Evolutionary conservation across 2,329 filamentous ascomycete species (phyloP).

Genomic region (Colletotrichum sp.): DNA sequence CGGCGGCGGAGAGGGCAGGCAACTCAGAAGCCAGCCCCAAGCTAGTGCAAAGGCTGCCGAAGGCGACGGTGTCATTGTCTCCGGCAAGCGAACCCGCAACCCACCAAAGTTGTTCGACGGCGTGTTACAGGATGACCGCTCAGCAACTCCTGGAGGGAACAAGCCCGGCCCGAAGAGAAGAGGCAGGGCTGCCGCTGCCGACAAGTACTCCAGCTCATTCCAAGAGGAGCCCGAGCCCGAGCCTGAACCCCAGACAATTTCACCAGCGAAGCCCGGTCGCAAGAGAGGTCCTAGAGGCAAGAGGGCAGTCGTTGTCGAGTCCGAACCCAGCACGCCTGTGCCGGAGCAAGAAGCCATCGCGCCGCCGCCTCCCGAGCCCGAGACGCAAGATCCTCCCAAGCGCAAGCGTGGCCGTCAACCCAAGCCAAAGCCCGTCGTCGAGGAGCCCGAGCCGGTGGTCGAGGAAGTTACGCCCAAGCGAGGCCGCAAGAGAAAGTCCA

Average conservation of each 20-base stretch:
- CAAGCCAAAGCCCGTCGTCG: constrained; percentile 2
- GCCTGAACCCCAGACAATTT: not conserved
- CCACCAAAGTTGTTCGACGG: constrained; percentile 57
- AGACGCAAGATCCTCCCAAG: constrained; percentile 11
- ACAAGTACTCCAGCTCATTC: not conserved
- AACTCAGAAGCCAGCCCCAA: constrained; percentile 62
- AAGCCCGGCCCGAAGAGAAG: constrained; percentile 29
- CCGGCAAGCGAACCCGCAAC: constrained; percentile 60
- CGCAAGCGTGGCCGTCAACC: constrained; percentile 22
- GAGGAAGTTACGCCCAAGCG: constrained; percentile 14
- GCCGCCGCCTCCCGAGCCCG: constrained; percentile 9
- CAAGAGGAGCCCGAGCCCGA: constrained; percentile 7
- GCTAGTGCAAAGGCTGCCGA: constrained; percentile 65
- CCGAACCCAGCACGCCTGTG: constrained; percentile 15
- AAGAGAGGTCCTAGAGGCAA: constrained; percentile 17
- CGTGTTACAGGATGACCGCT: constrained; percentile 53
- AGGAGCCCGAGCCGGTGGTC: not conserved
- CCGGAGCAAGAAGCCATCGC: constrained; percentile 13
- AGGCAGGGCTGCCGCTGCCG: constrained; percentile 26
- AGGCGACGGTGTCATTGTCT: constrained; percentile 45
- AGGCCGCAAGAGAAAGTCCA: constrained; percentile 17
- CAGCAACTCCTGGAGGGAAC: constrained; percentile 49
- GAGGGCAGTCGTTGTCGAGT: constrained; percentile 1
- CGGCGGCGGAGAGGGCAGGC: constrained; percentile 57
- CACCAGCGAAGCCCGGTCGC: constrained; percentile 3